Conservation (phyloP, 176 grass and related monocot genomes). For the Oryza rufipogon region DNA sequence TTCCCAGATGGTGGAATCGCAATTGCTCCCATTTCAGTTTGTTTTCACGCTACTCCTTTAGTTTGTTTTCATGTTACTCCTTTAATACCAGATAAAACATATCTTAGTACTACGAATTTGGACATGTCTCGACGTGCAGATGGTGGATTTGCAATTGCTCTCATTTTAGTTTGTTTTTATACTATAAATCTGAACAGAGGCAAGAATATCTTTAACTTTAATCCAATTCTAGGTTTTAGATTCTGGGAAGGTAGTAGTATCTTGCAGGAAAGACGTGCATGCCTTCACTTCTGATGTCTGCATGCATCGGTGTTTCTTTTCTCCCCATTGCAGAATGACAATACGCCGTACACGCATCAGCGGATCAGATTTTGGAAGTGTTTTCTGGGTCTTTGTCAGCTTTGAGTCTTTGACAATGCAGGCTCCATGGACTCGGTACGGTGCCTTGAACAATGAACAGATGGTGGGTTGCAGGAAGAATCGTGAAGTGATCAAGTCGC, state of each 20-base stretch:
- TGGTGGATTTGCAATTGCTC: too few species aligned
- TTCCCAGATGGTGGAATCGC: background rate
- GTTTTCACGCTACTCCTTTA: background rate
- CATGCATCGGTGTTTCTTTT: background rate
- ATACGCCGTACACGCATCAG: background rate
- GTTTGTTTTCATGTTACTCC: background rate
- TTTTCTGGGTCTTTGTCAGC: constrained; percentile 1
- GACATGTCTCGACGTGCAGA: too few species aligned
- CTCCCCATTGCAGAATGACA: background rate
- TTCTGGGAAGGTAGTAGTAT: too few species aligned
- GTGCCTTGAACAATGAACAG: background rate
- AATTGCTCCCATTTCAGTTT: background rate
- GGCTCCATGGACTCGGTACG: background rate
- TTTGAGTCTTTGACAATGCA: background rate
- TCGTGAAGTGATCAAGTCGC: background rate
- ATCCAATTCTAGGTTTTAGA: too few species aligned
- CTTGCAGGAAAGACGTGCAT: too few species aligned
- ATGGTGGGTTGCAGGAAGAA: background rate
- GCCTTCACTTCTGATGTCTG: background rate
- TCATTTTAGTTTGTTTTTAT: too few species aligned
- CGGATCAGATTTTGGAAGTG: too few species aligned
- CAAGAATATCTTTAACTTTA: too few species aligned
- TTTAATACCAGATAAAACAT: background rate
- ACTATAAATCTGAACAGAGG: too few species aligned
- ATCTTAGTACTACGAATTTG: too few species aligned